phyloP scores from a whole-genome alignment of 2,329 filamentous ascomycete genomes.

The Colletotrichum sp. region DNA sequence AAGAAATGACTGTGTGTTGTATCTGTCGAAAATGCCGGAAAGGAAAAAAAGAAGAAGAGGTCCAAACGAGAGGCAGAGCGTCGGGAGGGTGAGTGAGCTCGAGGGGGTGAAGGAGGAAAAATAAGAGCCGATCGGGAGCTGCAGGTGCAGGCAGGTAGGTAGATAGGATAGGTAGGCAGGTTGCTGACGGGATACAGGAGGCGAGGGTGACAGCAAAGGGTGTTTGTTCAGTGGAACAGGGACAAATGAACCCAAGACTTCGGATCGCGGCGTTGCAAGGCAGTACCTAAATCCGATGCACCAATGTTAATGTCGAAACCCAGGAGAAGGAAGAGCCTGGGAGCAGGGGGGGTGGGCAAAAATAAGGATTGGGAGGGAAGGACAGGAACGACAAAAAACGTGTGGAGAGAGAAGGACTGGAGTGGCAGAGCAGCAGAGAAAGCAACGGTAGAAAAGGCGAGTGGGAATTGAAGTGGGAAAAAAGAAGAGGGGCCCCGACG shows the following conservation, averaged over 20 bases:
- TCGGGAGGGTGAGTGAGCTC: background rate
- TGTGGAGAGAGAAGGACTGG: slow-evolving; percentile 1
- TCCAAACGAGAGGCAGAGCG: slow-evolving; percentile 8
- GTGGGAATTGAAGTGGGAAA: slow-evolving; percentile 7
- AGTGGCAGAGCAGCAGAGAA: background rate
- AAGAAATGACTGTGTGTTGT: slow-evolving; percentile 1
- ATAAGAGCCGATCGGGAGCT: background rate
- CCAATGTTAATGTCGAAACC: background rate
- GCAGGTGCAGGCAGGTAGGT: background rate
- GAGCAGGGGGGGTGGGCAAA: background rate
- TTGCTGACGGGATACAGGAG: background rate
- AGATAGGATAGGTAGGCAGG: background rate
- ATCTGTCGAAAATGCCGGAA: background rate
- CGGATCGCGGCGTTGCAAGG: slow-evolving; percentile 8
- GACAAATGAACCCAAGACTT: slow-evolving; percentile 9
- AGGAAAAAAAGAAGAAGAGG: background rate
- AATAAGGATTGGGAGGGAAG: slow-evolving; percentile 1
- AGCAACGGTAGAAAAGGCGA: background rate
- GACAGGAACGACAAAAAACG: background rate
- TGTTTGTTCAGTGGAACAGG: slow-evolving; percentile 3
- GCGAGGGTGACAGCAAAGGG: background rate
- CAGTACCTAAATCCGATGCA: slow-evolving; percentile 6
- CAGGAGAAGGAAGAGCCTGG: background rate
- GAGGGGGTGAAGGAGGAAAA: slow-evolving; percentile 2
- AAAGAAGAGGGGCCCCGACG: background rate